Base-by-base conservation (phyloP, 2,329 filamentous ascomycete species). In the Xylariaceae sp. region DNA sequence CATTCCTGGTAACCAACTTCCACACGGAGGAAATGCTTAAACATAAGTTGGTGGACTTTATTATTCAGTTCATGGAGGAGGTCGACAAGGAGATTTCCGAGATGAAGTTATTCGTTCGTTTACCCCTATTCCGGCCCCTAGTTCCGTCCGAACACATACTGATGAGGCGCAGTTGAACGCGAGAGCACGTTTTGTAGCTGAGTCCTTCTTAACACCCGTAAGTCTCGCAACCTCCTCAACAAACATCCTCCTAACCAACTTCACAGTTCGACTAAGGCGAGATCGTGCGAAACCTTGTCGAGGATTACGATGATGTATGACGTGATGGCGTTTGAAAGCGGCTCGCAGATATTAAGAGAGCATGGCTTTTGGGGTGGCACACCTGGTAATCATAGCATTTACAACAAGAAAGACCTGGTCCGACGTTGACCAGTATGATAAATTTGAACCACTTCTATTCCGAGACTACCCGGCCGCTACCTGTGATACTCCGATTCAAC, bases 21-120 rank as follows among this genome's bases (percentile, higher is more conserved):
- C 94, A 99, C 71, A 97, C 94, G 3, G 94, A 97, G 76, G 90
- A 95, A 74, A 96, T 99, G 92, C 76, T 97, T 73, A 97, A 97
- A 81, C 93, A 99, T 75, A 97, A 99, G 80, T 82, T 99, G 68
- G 95, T 99, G 39, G 94, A 99, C 75, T 99, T 99, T 72, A 96
- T 99, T 68, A 97, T 99, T 66, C 88, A 97, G 72, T 99, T 99
- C 72, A 97, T 99, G 93, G 93, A 99, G 76, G 94, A 99, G 75
- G 95, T 99, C 3, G 95, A 99, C 76, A 99, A 99, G 82, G 94
- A 99, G 76, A 99, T 99, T 61, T 97, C 94, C 2, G 95, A 99
- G 78, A 97, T 99, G 94, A 99, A 99, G 83, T 88, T 99, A 70
- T 99, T 99, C 76, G 93, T 97, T 83, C 68, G 90, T 80, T 49